These are phyloP conservation scores for Syzygium jambos DNA, from an alignment of 345 rosid species.

Conservation along the genomic window DNA sequence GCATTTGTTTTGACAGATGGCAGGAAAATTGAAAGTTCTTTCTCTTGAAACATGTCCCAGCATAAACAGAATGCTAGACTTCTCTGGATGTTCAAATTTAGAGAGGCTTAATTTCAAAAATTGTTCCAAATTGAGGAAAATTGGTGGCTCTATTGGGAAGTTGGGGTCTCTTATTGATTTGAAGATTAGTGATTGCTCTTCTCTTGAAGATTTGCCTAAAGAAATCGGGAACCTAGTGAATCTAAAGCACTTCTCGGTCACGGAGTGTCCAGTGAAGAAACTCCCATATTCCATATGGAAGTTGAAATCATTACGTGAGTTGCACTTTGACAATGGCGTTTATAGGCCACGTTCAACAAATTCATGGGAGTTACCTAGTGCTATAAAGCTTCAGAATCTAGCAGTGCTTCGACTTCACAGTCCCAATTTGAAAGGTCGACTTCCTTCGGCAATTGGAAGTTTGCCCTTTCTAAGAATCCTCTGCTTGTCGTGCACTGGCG, in stretches of 20 bases:
- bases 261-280: accelerated
- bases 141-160: not conserved
- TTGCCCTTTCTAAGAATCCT: not conserved
- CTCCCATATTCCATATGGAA: not conserved
- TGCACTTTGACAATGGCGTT: not conserved
- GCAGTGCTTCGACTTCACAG: accelerated
- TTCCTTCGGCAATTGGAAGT: not conserved
- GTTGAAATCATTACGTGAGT: not conserved
- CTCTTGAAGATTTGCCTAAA: not conserved
- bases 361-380: not conserved
- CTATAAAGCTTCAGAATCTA: not conserved
- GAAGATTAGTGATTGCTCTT: accelerated
- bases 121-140: accelerated
- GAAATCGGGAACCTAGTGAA: not conserved
- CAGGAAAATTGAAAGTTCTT: not conserved
- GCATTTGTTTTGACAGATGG: not conserved
- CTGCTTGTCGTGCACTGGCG: accelerated
- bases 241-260: not conserved
- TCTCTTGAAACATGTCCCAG: accelerated
- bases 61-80: not conserved
- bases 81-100: not conserved
- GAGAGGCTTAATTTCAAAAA: not conserved
- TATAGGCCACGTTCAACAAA: not conserved
- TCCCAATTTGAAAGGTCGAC: accelerated
- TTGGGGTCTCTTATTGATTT: not conserved